These are phyloP conservation scores for Neoscytalidium dimidiatum DNA, from an alignment of 2,329 filamentous ascomycete genomes.

Conservation along the genomic window DNA sequence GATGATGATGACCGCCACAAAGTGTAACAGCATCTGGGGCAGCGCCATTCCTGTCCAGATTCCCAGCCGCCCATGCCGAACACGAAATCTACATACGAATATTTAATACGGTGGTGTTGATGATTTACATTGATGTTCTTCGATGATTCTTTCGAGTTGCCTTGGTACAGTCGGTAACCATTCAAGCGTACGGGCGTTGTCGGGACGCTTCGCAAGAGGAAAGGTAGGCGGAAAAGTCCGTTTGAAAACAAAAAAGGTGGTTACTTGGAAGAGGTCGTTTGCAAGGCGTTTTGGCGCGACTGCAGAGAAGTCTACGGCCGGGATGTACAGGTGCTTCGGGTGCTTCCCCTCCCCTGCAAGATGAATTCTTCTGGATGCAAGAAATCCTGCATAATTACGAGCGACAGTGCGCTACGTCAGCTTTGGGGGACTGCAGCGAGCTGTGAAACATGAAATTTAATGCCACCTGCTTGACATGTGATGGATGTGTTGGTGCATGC, in stretches of 20 bases:
- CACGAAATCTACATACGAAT: not conserved
- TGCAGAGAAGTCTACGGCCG: not conserved
- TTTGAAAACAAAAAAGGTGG: not conserved
- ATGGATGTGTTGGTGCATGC: not conserved
- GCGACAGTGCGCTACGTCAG: not conserved
- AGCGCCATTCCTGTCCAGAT: not conserved
- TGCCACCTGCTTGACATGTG: no score
- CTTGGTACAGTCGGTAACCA: slow-evolving; percentile 11
- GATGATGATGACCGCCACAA: slow-evolving; percentile 5
- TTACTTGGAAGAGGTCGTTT: not conserved
- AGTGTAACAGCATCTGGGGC: not conserved
- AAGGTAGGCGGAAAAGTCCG: not conserved
- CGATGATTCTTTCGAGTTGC: slow-evolving; percentile 3
- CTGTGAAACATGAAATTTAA: not conserved
- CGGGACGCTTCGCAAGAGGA: slow-evolving; percentile 8
- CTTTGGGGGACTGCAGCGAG: not conserved
- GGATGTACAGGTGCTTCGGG: not conserved
- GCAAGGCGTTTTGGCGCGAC: not conserved
- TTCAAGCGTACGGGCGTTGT: not conserved
- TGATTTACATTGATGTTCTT: not conserved
- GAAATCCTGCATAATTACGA: not conserved
- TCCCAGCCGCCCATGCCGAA: not conserved
- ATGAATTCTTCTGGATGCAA: not conserved
- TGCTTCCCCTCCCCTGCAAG: not conserved
- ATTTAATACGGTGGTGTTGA: slow-evolving; percentile 2